A percentile compares a stretch with the other conserved stretches of the same genome.
Conservation (phyloP, 2,329 filamentous ascomycete genomes). For the Sporothrix pallida region DNA sequence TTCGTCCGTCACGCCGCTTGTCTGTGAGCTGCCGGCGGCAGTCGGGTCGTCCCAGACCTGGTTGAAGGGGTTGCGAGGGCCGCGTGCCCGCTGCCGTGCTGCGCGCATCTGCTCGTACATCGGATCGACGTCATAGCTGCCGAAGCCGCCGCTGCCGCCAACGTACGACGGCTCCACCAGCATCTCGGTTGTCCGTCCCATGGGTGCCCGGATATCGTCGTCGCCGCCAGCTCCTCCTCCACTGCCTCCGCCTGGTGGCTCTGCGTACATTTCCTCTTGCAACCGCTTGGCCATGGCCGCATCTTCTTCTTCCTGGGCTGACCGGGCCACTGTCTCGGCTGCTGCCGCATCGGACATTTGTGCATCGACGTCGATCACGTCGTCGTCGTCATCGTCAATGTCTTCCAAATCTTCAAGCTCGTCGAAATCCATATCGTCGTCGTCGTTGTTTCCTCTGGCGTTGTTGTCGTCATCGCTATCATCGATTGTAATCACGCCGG, state of each 20-base stretch:
- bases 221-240: conserved; percentile 36
- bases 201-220: conserved; percentile 82
- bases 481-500: conserved; percentile 74
- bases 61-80: conserved; percentile 47
- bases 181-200: conserved; percentile 89
- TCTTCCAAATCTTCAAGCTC: conserved; percentile 55
- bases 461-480: conserved; percentile 72
- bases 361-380: conserved; percentile 49
- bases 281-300: conserved; percentile 89
- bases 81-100: conserved; percentile 43
- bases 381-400: conserved; percentile 45
- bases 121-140: conserved; percentile 55
- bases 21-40: background rate
- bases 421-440: conserved; percentile 71
- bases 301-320: conserved; percentile 78
- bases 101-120: conserved; percentile 62
- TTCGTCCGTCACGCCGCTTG: background rate
- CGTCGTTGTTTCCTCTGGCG: conserved; percentile 48
- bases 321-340: conserved; percentile 51
- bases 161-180: conserved; percentile 74
- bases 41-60: conserved; percentile 48
- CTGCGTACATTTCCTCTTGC: conserved; percentile 85
- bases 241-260: conserved; percentile 35
- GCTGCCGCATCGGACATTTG: conserved; percentile 43
- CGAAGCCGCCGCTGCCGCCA: conserved; percentile 52